Evolutionary conservation across 1,284 basidiomycete species (phyloP).

Genomic region (Trichosporon coremiiforme): DNA sequence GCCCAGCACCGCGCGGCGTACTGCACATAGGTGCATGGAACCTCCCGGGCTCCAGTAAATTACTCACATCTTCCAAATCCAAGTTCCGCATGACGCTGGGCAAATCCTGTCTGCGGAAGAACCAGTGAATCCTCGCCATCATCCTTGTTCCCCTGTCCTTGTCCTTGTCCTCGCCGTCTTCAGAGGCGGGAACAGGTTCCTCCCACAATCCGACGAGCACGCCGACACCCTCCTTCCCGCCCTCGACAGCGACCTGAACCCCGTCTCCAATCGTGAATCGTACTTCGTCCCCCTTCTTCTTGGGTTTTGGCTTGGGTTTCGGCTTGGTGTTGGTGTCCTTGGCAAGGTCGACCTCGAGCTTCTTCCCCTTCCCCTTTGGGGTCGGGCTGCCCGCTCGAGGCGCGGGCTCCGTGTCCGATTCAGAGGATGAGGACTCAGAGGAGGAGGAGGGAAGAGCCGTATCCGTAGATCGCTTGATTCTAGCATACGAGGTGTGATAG

Average conservation of each 20-base stretch:
- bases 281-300: conserved; percentile 37
- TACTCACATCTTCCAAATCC: conserved; percentile 51
- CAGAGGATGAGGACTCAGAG: not conserved
- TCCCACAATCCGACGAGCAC: conserved; percentile 52
- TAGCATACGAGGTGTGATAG: conserved; percentile 40
- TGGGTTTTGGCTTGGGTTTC: conserved; percentile 19
- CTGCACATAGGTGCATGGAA: too few relatives aligned
- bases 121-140: conserved; percentile 56
- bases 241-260: conserved; percentile 49
- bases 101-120: conserved; percentile 51
- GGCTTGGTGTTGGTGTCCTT: not conserved
- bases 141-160: conserved; percentile 35
- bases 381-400: not conserved
- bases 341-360: conserved; percentile 22
- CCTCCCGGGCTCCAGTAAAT: too few relatives aligned
- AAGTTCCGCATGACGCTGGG: conserved; percentile 54
- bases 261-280: conserved; percentile 53
- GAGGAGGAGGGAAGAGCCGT: not conserved
- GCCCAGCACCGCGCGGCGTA: too few relatives aligned
- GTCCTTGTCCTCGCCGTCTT: conserved; percentile 27
- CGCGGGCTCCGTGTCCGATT: not conserved
- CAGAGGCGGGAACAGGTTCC: conserved; percentile 32
- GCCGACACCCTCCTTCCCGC: conserved; percentile 51
- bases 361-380: not conserved
- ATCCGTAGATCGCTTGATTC: conserved; percentile 28